Base-by-base conservation (phyloP, 176 grass and related monocot genomes). In the Neostapfia colusana region DNA sequence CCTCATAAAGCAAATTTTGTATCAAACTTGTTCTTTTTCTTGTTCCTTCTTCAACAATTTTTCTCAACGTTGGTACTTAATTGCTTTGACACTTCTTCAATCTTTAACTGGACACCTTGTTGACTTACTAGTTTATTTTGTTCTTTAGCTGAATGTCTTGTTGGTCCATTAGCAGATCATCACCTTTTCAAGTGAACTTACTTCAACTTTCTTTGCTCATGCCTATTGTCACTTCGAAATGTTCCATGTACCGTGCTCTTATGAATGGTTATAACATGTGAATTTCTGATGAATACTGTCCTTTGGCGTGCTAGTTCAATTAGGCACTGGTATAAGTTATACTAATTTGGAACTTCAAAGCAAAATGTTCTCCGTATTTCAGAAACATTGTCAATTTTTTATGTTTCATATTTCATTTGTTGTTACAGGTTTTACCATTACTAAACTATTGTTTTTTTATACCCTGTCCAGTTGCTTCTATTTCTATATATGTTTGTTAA, bases 401-500 rank as follows among this genome's bases (percentile, higher is more conserved):
- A 17, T 16, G 16, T 37, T 74, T 59, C 14, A 20, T 53, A 48
- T 25, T 68, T 49, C 12, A 34, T 40, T 65, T 44, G 14, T 70
- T n/a, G 21, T n/a, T 21, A 34, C 24, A 34, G 48, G 5, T 63
- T 65, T 18, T 72, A 41, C 16, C 27, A 16, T 34, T 44, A 63
- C 58, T 35, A 54, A n/a, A 28, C 26, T 64, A 27, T 43, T 60
- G 26, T n/a, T 68, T 25, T 25, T 62, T 25, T 63, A 63, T 81
- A 46, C 28, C 67, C 26, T 48, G 34, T n/a, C 3, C 50, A 8
- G 50, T 18, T 3, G 70, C 27, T 83, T 70, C 41, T 1, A 25
- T 82, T 77, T 82, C 27, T 78, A 48, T 60, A 14, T 63, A 8
- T n/a, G n/a, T n/a, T n/a, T n/a, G n/a, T n/a, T n/a, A 69, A 51